phyloP scores from a whole-genome alignment of 345 rosid genomes.

The Arabidopsis arenosa region DNA sequence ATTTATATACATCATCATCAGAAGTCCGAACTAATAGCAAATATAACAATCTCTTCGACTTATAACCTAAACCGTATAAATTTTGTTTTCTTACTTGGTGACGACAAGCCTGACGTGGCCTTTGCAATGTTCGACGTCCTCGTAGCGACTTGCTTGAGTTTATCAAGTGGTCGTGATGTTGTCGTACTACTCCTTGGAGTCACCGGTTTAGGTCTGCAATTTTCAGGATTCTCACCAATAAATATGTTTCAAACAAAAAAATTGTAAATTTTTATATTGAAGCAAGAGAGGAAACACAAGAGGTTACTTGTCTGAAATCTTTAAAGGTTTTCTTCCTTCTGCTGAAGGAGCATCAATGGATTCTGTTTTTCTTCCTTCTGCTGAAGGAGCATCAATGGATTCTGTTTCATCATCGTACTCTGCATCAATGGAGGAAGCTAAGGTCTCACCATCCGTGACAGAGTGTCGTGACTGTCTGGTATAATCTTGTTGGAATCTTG shows the following conservation, averaged over 20 bases:
- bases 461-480: slow-evolving; percentile 25
- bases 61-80: neutral
- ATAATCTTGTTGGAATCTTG: slow-evolving; percentile 39
- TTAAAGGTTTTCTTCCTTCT: slow-evolving; percentile 42
- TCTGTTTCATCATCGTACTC: slow-evolving; percentile 38
- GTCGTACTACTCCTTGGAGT: slow-evolving; percentile 37
- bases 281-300: neutral
- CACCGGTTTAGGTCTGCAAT: slow-evolving; percentile 39
- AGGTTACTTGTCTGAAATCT: slow-evolving; percentile 35
- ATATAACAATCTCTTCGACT: slow-evolving; percentile 5
- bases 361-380: slow-evolving; percentile 40
- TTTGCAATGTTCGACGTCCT: slow-evolving; percentile 31
- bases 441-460: neutral
- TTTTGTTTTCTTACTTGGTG: slow-evolving; percentile 35
- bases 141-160: slow-evolving; percentile 40
- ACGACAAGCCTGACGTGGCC: slow-evolving; percentile 33
- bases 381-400: slow-evolving; percentile 23
- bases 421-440: slow-evolving; percentile 25
- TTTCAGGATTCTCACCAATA: neutral
- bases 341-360: slow-evolving; percentile 26
- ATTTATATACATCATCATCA: slow-evolving; percentile 1
- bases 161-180: slow-evolving; percentile 44
- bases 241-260: neutral
- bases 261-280: neutral
- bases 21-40: neutral